A percentile compares a stretch with the other conserved stretches of the same genome.
phyloP scores from a whole-genome alignment of 805 yeast genomes.

The Vanderwaltozyma tropicalis region DNA sequence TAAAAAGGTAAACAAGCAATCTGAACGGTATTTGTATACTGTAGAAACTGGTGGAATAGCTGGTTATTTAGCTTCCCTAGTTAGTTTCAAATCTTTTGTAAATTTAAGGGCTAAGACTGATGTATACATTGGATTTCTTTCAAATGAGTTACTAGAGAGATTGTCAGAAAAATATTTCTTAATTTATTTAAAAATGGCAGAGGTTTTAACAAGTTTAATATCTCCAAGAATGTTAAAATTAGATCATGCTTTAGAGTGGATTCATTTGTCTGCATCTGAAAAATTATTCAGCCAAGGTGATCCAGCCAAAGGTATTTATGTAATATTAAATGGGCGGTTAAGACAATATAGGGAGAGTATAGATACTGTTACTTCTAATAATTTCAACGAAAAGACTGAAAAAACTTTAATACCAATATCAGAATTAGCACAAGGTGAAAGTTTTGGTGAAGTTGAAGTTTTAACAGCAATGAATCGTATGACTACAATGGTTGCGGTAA shows the following conservation, averaged over 20 bases:
- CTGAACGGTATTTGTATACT: conserved; percentile 40
- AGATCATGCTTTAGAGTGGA: conserved; percentile 93
- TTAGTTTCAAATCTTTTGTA: conserved; percentile 72
- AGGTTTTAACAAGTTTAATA: conserved; percentile 53
- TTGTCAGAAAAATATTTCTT: conserved; percentile 68
- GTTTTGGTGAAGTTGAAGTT: conserved; percentile 92
- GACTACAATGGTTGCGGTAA: conserved; percentile 65
- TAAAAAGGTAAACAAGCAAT: conserved; percentile 3
- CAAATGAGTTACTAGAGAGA: conserved; percentile 50
- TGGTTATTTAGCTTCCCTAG: conserved; percentile 73
- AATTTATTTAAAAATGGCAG: conserved; percentile 69
- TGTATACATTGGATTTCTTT: conserved; percentile 60
- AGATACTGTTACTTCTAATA: conserved; percentile 3
- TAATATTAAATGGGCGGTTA: conserved; percentile 80
- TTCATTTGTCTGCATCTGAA: conserved; percentile 80
- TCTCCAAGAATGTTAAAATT: conserved; percentile 59
- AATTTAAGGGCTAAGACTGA: conserved; percentile 52
- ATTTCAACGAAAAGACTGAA: too few relatives aligned
- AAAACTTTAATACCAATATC: conserved; percentile 34
- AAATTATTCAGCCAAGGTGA: conserved; percentile 73
- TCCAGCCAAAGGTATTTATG: conserved; percentile 80
- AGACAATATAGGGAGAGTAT: conserved; percentile 36
- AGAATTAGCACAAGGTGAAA: conserved; percentile 89
- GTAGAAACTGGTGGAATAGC: conserved; percentile 74
- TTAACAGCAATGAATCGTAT: conserved; percentile 66